Evolutionary conservation across 768 basidiomycete species (phyloP).

Genomic region (Russula emetica): DNA sequence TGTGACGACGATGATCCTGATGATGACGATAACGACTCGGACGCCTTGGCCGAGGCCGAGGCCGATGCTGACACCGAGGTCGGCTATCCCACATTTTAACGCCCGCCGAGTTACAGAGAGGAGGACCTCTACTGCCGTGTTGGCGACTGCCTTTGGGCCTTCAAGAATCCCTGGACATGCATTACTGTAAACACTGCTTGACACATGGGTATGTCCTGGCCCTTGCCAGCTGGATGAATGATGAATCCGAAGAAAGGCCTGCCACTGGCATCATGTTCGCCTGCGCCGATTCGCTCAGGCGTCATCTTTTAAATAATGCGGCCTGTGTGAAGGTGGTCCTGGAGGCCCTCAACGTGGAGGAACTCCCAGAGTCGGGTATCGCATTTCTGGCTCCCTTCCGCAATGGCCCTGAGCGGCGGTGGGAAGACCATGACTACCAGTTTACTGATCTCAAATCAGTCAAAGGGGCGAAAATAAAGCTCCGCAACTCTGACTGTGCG

Average conservation of each 20-base stretch:
- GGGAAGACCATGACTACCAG: constrained; percentile 11
- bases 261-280: neutral
- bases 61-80: neutral
- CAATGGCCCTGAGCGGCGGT: constrained; percentile 20
- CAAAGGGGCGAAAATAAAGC: constrained; percentile 6
- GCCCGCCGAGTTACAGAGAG: neutral
- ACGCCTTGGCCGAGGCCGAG: neutral
- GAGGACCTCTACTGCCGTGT: constrained; percentile 17
- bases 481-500: neutral
- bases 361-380: neutral
- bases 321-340: constrained; percentile 6
- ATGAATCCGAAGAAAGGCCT: neutral
- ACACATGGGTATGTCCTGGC: constrained; percentile 9
- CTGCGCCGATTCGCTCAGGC: constrained; percentile 3
- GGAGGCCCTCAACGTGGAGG: neutral
- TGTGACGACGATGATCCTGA: neutral
- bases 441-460: constrained; percentile 11
- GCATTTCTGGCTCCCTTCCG: constrained; percentile 9
- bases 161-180: neutral
- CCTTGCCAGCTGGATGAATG: neutral
- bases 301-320: constrained; percentile 6
- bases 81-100: neutral
- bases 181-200: constrained; percentile 4
- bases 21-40: too few relatives aligned
- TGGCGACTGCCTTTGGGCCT: constrained; percentile 3